phyloP scores from a whole-genome alignment of 495 filamentous ascomycete species.

The Penicillium nucicola region DNA sequence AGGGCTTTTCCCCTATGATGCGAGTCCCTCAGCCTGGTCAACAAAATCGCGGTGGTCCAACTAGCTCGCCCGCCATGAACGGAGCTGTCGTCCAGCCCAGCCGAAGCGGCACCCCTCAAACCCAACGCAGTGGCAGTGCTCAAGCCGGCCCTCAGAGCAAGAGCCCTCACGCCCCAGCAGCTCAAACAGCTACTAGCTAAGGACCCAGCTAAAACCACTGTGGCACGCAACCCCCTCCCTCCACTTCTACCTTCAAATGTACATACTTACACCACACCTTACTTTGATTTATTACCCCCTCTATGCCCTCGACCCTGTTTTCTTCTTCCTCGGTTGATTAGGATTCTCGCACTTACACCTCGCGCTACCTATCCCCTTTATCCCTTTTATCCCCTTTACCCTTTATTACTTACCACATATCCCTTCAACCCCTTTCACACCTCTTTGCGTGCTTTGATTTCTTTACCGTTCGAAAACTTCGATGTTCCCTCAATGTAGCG shows the following conservation, averaged over 20 bases:
- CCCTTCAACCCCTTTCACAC: conserved; percentile 6
- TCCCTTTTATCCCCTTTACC: not conserved
- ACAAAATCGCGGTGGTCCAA: conserved; percentile 38
- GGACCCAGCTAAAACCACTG: not conserved
- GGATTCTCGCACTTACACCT: conserved; percentile 18
- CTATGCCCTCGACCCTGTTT: not conserved
- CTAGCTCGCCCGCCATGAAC: conserved; percentile 41
- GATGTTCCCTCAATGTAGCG: conserved; percentile 20
- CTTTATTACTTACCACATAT: conserved; percentile 8
- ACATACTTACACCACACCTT: conserved; percentile 33
- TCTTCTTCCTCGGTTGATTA: conserved; percentile 13
- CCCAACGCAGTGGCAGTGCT: conserved; percentile 45
- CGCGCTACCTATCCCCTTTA: conserved; percentile 1
- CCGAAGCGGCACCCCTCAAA: conserved; percentile 49
- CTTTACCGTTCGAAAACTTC: conserved; percentile 8
- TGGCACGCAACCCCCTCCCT: not conserved
- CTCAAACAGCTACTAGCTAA: conserved; percentile 39
- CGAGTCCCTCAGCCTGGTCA: conserved; percentile 60
- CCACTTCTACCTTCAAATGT: conserved; percentile 28
- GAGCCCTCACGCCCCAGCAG: conserved; percentile 44
- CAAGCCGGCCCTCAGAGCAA: conserved; percentile 40
- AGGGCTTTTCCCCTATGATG: conserved; percentile 72
- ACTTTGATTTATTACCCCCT: conserved; percentile 22
- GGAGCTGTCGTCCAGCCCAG: conserved; percentile 38
- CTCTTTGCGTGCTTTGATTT: conserved; percentile 9